Evolutionary conservation across 768 basidiomycete genomes (phyloP).

Genomic region (Mycena vulgaris): DNA sequence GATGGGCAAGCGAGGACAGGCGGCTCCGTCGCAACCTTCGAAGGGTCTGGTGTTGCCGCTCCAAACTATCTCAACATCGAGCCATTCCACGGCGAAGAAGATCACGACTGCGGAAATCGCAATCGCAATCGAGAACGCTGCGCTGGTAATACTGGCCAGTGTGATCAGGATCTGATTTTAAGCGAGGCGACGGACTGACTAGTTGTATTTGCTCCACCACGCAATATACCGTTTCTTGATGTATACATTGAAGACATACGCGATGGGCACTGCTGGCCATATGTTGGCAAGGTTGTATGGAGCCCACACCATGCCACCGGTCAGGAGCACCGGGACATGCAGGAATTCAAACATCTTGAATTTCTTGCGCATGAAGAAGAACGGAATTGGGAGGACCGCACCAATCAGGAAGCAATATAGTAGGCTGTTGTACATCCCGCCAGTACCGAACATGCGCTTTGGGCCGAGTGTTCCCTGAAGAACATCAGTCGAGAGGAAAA

Average conservation of each 20-base stretch:
- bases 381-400: conserved; percentile 49
- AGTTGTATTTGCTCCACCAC: conserved; percentile 46
- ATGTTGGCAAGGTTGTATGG: conserved; percentile 38
- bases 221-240: conserved; percentile 43
- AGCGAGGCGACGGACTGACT: conserved; percentile 13
- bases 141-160: conserved; percentile 46
- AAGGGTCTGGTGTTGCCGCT: conserved; percentile 47
- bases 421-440: conserved; percentile 46
- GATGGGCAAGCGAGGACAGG: conserved; percentile 38
- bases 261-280: conserved; percentile 43
- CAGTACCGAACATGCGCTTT: conserved; percentile 52
- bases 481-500: no score
- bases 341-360: neutral
- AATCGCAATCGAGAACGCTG: conserved; percentile 51
- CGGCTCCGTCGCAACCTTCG: conserved; percentile 37
- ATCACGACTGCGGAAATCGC: conserved; percentile 54
- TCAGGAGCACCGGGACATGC: neutral
- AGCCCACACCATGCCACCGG: conserved; percentile 16
- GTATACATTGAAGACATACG: conserved; percentile 44
- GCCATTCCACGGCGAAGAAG: conserved; percentile 53
- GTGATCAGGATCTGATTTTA: neutral
- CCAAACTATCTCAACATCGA: conserved; percentile 46
- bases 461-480: conserved; percentile 50
- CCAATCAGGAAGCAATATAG: conserved; percentile 53
- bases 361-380: conserved; percentile 47